Percentiles rank a stretch among this genome's conserved stretches.
Conservation (phyloP, 2,329 filamentous ascomycete species). For the Elsinoe necatrix region DNA sequence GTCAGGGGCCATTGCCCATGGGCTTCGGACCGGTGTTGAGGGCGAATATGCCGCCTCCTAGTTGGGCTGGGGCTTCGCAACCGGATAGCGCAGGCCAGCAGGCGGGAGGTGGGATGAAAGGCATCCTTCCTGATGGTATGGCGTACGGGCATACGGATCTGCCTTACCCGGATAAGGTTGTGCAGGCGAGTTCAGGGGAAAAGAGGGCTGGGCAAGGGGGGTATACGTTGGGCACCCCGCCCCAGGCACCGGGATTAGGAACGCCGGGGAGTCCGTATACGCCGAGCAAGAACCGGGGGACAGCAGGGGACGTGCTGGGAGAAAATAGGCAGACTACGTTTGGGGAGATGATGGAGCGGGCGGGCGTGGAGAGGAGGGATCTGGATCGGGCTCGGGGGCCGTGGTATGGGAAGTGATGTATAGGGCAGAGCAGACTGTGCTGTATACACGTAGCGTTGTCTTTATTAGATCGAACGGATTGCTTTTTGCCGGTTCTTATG, state of each 20-base stretch:
- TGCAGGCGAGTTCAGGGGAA: constrained; percentile 3
- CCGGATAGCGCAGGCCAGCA: background rate
- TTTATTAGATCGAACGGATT: no score
- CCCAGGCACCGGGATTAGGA: background rate
- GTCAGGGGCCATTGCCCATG: constrained; percentile 2
- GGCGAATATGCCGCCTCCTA: constrained; percentile 4
- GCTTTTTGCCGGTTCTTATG: no score
- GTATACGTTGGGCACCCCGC: constrained; percentile 2
- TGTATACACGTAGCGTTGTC: no score
- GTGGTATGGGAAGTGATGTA: background rate
- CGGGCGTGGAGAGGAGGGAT: constrained; percentile 5
- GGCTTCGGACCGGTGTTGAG: constrained; percentile 6
- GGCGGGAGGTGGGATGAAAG: background rate
- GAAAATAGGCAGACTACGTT: constrained; percentile 7
- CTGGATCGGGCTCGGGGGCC: background rate
- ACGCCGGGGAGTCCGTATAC: constrained; percentile 6
- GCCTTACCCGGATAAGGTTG: constrained; percentile 3
- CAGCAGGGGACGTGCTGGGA: background rate
- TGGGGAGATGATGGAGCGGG: constrained; percentile 13
- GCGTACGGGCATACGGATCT: background rate
- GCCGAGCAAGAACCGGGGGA: background rate
- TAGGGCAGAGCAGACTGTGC: no score
- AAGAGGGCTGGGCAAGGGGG: background rate
- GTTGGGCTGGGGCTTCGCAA: background rate
- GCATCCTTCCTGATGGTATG: background rate